A percentile compares a stretch with the other conserved stretches of the same genome.
phyloP scores from a whole-genome alignment of 768 basidiomycete genomes.

The Pulveroboletus ravenelii region DNA sequence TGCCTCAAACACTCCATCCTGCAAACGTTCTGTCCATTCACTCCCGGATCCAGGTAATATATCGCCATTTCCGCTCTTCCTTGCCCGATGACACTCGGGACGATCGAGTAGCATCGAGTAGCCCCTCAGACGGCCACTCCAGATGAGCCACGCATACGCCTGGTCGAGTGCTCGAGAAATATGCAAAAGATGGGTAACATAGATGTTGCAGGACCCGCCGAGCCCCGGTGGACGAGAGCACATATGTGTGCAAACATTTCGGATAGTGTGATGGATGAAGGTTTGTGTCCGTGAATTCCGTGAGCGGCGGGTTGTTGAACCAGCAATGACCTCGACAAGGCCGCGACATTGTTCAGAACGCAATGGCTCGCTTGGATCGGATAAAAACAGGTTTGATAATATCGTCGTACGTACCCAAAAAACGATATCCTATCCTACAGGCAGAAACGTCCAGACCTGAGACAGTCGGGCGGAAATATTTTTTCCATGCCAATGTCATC shows the following conservation, averaged over 20 bases:
- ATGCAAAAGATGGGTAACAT: conserved; percentile 62
- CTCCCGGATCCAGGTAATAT: conserved; percentile 47
- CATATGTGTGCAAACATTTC: conserved; percentile 73
- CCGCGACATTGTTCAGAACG: background rate
- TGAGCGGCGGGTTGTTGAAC: conserved; percentile 58
- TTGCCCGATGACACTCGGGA: conserved; percentile 66
- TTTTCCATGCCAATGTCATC: conserved; percentile 79
- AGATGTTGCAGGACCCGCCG: conserved; percentile 56
- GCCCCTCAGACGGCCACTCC: conserved; percentile 48
- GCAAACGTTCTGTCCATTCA: conserved; percentile 49
- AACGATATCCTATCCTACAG: conserved; percentile 53
- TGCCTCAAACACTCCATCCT: conserved; percentile 41
- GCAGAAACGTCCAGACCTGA: conserved; percentile 48
- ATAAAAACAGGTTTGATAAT: too few species aligned
- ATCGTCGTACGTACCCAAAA: too few species aligned
- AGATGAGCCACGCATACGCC: conserved; percentile 63
- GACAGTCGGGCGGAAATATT: conserved; percentile 40
- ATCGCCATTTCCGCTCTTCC: conserved; percentile 55
- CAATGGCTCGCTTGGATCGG: background rate
- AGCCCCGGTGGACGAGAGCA: conserved; percentile 54
- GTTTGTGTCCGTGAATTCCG: conserved; percentile 6
- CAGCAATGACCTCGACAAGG: conserved; percentile 63
- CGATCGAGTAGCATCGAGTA: conserved; percentile 66
- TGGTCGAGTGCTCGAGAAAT: conserved; percentile 76
- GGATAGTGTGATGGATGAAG: conserved; percentile 58